Base-by-base conservation (phyloP, 371 early-diverging fungal species). In the Mortierella sp. region DNA sequence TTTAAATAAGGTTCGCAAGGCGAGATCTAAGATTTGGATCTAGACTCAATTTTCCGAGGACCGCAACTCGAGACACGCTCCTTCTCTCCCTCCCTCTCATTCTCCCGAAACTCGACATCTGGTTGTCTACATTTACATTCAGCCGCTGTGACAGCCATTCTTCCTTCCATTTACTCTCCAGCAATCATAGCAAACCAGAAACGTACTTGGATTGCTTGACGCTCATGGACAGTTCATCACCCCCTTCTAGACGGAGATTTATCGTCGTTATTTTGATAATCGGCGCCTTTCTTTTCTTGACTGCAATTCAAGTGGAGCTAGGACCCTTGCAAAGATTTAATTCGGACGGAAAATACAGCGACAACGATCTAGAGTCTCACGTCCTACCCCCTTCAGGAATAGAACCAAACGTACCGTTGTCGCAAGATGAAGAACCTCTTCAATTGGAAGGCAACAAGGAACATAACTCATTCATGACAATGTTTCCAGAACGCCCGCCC, bases 401-500 rank as follows among this genome's bases (percentile, higher is more conserved):
- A 51, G n/a, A n/a, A n/a, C n/a, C 45, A 45, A 12, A 45, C 18
- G 18, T 51, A 22, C n/a, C 5, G n/a, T 18, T 9, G 18, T 51
- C 51, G 18, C 51, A 51, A n/a, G 51, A n/a, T 18, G 45, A 45
- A 26, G 39, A 61, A 16, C 37, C 45, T n/a, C 30, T 58, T 22
- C 60, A 63, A 40, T 45, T 51, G 35, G 71, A 68, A 4, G 68
- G 72, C 35, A 72, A 68, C 62, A 65, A 63, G 64, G 70, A 66
- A 16, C 80, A 65, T 65, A 62, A 68, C 32, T 75, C 68, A n/a
- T 80, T 80, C 66, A 37, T 64, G 43, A 61, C 80, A 32, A 67
- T 75, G 72, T 75, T 75, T 20, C 80, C 80, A 26, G 60, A 37
- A 40, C 72, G 80, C 5, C 68, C 70, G 22, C 75, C 75, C 2